A percentile compares a stretch with the other conserved stretches of the same genome.
These are phyloP conservation scores for Fomitopsis pinicola DNA, from an alignment of 1,284 basidiomycete species.

Conservation along the genomic window DNA sequence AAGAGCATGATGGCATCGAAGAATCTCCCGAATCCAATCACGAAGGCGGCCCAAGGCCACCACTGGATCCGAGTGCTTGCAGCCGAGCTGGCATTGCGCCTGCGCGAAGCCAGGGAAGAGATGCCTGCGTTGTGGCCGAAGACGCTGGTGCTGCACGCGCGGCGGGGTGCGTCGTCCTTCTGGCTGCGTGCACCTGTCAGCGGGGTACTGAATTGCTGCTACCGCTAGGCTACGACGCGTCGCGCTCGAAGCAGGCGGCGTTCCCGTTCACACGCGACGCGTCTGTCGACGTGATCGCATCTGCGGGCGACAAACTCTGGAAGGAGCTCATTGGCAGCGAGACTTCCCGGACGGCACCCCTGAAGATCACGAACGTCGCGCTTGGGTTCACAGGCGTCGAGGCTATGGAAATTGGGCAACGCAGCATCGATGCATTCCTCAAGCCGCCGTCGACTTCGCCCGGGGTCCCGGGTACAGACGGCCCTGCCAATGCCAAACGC, in stretches of 20 bases:
- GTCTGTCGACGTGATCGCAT: slow-evolving; percentile 74
- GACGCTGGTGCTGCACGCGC: slow-evolving; percentile 75
- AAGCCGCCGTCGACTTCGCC: slow-evolving; percentile 25
- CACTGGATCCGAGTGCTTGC: slow-evolving; percentile 92
- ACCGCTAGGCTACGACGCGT: slow-evolving; percentile 55
- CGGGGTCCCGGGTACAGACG: not conserved
- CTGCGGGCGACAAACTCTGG: slow-evolving; percentile 84
- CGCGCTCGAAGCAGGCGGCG: slow-evolving; percentile 73
- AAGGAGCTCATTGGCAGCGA: slow-evolving; percentile 70
- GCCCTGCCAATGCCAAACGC: not conserved
- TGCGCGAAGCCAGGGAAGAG: slow-evolving; percentile 77
- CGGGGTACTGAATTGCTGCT: not conserved
- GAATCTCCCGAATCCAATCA: slow-evolving; percentile 79
- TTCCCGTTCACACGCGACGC: slow-evolving; percentile 78
- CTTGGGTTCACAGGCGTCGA: slow-evolving; percentile 86
- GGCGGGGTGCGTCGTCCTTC: slow-evolving; percentile 47
- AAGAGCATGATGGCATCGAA: slow-evolving; percentile 96
- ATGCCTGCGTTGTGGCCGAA: slow-evolving; percentile 88
- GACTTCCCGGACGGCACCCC: slow-evolving; percentile 30
- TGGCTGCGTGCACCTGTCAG: not conserved
- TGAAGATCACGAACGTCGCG: slow-evolving; percentile 73
- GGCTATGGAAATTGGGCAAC: slow-evolving; percentile 76
- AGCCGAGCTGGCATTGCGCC: slow-evolving; percentile 81
- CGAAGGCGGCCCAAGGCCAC: slow-evolving; percentile 66
- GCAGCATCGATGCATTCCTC: slow-evolving; percentile 86